These are phyloP conservation scores for Phragmites australis DNA, from an alignment of 176 grass and related monocot genomes.

Conservation along the genomic window DNA sequence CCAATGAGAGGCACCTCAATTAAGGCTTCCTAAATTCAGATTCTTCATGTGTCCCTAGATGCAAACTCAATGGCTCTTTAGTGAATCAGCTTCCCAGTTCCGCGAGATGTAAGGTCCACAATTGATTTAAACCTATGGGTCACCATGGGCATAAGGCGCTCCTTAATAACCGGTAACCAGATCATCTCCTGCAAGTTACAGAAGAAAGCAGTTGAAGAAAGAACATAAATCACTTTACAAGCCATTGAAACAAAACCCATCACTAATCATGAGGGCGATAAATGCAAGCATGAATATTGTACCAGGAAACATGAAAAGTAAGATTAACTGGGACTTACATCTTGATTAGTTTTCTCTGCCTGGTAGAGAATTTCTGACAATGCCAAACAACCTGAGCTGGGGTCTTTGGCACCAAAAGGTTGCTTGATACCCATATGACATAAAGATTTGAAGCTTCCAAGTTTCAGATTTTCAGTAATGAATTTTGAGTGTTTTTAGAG, in stretches of 20 bases:
- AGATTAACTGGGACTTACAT: conserved; percentile 42
- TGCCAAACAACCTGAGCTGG: conserved; percentile 42
- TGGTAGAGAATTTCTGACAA: conserved; percentile 46
- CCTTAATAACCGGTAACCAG: conserved; percentile 14
- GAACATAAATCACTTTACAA: not conserved
- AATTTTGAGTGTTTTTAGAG: not conserved
- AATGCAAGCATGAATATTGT: conserved; percentile 1
- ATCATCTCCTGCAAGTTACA: conserved; percentile 12
- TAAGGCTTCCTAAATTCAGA: conserved; percentile 38
- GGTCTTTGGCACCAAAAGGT: conserved; percentile 30
- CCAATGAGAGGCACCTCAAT: not conserved
- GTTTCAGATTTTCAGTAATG: not conserved
- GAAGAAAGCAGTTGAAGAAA: not conserved
- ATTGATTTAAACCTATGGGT: conserved; percentile 9
- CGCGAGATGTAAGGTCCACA: conserved; percentile 31
- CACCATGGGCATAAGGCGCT: conserved; percentile 24
- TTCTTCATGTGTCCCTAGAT: conserved; percentile 28
- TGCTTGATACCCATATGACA: conserved; percentile 25
- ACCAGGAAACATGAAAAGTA: conserved; percentile 48
- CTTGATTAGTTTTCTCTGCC: conserved; percentile 38
- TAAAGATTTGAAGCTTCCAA: not conserved
- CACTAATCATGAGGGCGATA: not conserved
- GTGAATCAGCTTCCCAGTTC: conserved; percentile 26
- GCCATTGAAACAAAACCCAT: not conserved
- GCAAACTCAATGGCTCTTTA: conserved; percentile 13